Evolutionary conservation across 2,329 filamentous ascomycete species (phyloP), one percentile per base, ranked within the genome.

Genomic region (Colletotrichum sublineola): DNA sequence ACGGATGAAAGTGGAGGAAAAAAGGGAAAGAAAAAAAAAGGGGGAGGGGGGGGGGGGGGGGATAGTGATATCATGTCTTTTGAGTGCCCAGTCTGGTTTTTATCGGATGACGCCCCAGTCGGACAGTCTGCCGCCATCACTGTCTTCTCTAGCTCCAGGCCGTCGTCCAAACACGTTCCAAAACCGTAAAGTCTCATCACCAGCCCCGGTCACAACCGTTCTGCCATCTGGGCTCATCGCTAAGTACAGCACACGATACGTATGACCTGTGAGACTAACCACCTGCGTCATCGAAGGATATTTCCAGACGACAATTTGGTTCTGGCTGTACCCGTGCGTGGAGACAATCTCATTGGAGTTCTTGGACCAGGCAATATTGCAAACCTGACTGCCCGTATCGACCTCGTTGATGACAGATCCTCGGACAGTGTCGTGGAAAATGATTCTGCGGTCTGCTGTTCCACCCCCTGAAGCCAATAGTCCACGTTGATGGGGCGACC

Each of bases 291-390:
- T 98, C 76, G 93, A 95, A 1, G 96, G 96, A 79, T 99, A 99
- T 80, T 99, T 99, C 96, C 96, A 99, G 67, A 99, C 94, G 48
- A 98, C 96, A 77, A 99, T 98, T 82, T 98, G 96, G 81, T 99
- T 98, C 80, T 99, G 96, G 76, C 93, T 96, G 84, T 98, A 99
- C 8, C 96, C 96, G 79, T 99, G 96, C 1, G 96, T 99, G 63
- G 93, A 96, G 67, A 99, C 96, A 70, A 99, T 95, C 82, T 99
- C 96, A 80, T 98, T 97, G 9, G 94, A 97, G 81, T 98, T 97
- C 79, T 97, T 97, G 24, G 93, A 96, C 95, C 97, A 99, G 5
- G 95, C 94, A 55, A 99, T 87, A 79, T 99, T 99, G 84, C 96
- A 99, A n/a, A 99, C 96, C 82, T 99, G 96, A 78, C 94, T 97